These are phyloP conservation scores for Pythium sp. DNA, from an alignment of 352 stramenopile genomes.

Conservation along the genomic window DNA sequence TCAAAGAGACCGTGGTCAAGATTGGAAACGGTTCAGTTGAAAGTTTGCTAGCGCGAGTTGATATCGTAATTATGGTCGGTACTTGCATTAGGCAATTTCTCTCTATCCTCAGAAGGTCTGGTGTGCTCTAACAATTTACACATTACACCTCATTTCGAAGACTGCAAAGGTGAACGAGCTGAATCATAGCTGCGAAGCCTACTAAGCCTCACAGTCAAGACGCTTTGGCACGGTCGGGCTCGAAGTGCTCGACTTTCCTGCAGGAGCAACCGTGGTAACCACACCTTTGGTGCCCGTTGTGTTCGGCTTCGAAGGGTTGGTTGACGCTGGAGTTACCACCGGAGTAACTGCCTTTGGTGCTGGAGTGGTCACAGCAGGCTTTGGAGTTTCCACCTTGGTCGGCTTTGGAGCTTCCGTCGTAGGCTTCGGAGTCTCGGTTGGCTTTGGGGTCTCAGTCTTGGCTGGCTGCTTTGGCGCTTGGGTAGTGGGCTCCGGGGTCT, in stretches of 20 bases:
- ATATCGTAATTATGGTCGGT: too few relatives aligned
- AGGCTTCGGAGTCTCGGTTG: neutral
- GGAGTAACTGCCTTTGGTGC: neutral
- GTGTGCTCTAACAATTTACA: neutral
- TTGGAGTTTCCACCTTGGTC: neutral
- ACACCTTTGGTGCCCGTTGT: neutral
- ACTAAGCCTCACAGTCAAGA: conserved; percentile 1
- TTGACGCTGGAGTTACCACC: neutral
- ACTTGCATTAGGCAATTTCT: neutral
- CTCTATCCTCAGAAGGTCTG: neutral
- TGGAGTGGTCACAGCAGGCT: neutral
- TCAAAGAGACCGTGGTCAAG: too few relatives aligned
- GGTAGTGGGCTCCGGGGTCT: neutral
- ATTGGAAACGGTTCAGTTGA: too few relatives aligned
- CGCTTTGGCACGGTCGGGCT: neutral
- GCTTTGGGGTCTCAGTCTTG: neutral
- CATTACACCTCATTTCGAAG: neutral
- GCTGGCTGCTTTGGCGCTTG: neutral
- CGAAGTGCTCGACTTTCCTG: neutral
- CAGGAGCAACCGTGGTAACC: neutral
- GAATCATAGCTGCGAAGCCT: neutral
- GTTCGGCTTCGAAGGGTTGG: neutral
- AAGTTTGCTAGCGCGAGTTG: too few relatives aligned
- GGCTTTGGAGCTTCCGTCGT: neutral
- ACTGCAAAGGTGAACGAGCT: neutral